Conservation (phyloP, 768 basidiomycete species). For the Russula abietina region DNA sequence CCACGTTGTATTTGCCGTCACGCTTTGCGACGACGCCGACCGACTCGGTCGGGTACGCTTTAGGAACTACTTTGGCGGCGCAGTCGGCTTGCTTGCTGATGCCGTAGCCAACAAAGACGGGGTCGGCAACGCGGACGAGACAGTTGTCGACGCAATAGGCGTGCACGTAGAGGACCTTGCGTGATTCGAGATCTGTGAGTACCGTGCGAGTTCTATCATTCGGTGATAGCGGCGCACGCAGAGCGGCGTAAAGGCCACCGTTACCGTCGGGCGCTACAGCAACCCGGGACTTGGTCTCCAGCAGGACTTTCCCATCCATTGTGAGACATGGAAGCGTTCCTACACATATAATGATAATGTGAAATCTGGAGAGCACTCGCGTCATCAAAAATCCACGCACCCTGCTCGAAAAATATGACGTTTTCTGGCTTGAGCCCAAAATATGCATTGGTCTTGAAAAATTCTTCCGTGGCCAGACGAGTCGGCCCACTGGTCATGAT, state of each 20-base stretch:
- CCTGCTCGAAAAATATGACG: slow-evolving; percentile 95
- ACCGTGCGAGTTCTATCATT: slow-evolving; percentile 61
- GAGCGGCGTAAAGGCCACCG: slow-evolving; percentile 93
- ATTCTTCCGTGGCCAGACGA: slow-evolving; percentile 74
- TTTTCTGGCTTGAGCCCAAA: slow-evolving; percentile 79
- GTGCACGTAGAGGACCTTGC: slow-evolving; percentile 83
- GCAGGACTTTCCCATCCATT: slow-evolving; percentile 88
- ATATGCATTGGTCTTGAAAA: slow-evolving; percentile 68
- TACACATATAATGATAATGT: slow-evolving; percentile 30
- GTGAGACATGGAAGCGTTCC: slow-evolving; percentile 94
- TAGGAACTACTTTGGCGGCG: slow-evolving; percentile 95
- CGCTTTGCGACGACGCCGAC: slow-evolving; percentile 91
- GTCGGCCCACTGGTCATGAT: slow-evolving; percentile 99
- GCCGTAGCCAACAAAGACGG: slow-evolving; percentile 93
- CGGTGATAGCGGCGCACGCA: slow-evolving; percentile 65
- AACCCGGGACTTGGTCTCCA: slow-evolving; percentile 69
- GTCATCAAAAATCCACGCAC: slow-evolving; percentile 37
- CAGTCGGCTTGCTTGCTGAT: slow-evolving; percentile 84
- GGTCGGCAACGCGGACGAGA: slow-evolving; percentile 94
- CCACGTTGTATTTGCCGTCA: slow-evolving; percentile 81
- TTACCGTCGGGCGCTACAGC: slow-evolving; percentile 99
- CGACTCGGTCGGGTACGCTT: slow-evolving; percentile 76
- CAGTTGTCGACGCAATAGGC: slow-evolving; percentile 99
- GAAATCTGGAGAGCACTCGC: not conserved
- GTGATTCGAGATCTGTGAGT: slow-evolving; percentile 71